Base-by-base conservation (phyloP, 176 grass and related monocot genomes). In the Luzula sylvatica region DNA sequence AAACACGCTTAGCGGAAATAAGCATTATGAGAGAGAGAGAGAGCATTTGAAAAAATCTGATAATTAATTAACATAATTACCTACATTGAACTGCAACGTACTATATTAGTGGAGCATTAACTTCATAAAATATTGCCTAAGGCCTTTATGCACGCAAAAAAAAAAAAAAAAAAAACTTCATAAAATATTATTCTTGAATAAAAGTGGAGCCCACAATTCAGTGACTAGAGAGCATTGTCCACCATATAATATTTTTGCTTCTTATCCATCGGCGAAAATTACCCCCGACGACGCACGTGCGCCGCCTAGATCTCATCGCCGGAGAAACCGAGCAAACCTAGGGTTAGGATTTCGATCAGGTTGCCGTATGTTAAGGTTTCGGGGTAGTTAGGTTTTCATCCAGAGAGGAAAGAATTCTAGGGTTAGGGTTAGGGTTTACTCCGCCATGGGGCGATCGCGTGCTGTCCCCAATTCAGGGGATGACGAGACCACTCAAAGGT, bases 401-500 rank as follows among this genome's bases (percentile, higher is more conserved):
- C 14, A 22, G 20, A 7, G 22, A 41, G 14, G 38, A 41, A 15
- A 2, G 29, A 2, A 6, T 2, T 71, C 3, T 39, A 56, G 49
- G 60, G 26, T 64, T 64, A 42, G 67, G 22, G 47, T 55, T 78
- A 78, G 76, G 77, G 67, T 87, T 82, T 74, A n/a, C 49, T 20
- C 47, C 15, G 42, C 54, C 60, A 98, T 98, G 92, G 92, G 85
- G 17, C 85, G 92, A 26, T 90, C 92, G 12, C 80, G 90, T 29
- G 80, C 66, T 26, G 81, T 98, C 54, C 71, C 55, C 64, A 82
- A 86, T 53, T 67, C 81, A 42, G 92, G 71, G 52, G 85, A 98
- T 29, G 85, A 98, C 26, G 92, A 98, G 14, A 79, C 81, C 41
- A 88, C 26, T 26, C 92, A 90, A 53, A 98, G 92, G 92, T 90